Evolutionary conservation across 2,329 filamentous ascomycete genomes (phyloP), one percentile per base, ranked within the genome.

Genomic region (Neopestalotiopsis clavispora): DNA sequence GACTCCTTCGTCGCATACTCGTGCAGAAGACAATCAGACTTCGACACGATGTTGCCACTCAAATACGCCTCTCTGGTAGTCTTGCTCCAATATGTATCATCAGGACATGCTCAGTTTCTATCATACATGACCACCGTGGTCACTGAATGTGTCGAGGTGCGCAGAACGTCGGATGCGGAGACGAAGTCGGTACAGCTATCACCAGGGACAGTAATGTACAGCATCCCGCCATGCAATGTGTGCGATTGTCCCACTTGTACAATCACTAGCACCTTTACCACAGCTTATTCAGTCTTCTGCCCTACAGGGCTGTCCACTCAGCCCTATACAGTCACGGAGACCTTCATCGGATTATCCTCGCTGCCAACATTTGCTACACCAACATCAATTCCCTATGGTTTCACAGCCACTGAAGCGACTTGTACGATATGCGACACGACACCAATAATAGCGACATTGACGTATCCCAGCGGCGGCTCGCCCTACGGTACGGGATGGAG

Each of bases 191-290:
- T 7, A 62, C 64, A 14, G 32, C 20, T 14, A 9, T 17, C 49
- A 13, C 45, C 32, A 17, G 69, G 40, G 30, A 66, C 61, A 17
- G 38, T 62, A 10, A 45, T 71, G 17, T 71, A 72, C 66, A 69
- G 69, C 2, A 71, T 74, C 71, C 73, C 73, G 1, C 32, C 67
- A n/a, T 74, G 71, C 66, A 52, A 61, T 20, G 61, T 14, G 10
- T 72, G 72, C 62, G 68, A 67, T 66, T 75, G 73, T 61, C 64
- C 70, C 28, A 66, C 65, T 12, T 75, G 73, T 63, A 75, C 73
- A 7, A 40, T 71, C 2, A 68, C 70, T 23, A 74, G 72, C 68
- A 66, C 68, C 4, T 75, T 71, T 66, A 72, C 68, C 17, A 73
- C 71, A 6, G 57, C 69, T 2, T 71, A 69, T 42, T 12, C 61